Base-by-base conservation (phyloP, 2,329 filamentous ascomycete genomes). In the Trichophyton mentagrophytes region DNA sequence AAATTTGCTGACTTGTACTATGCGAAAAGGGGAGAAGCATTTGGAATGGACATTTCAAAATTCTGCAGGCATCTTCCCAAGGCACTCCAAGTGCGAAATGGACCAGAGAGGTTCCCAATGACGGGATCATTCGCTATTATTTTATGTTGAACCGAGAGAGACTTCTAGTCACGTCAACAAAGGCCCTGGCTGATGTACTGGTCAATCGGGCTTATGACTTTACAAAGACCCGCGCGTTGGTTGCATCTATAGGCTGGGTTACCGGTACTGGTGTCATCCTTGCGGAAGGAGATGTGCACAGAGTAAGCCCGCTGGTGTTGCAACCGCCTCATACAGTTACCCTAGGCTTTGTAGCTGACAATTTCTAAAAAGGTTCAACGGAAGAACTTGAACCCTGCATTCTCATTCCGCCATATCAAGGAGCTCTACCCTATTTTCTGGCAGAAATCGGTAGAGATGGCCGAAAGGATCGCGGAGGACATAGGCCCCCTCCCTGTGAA, bases 261-360 rank as follows among this genome's bases (percentile, higher is more conserved):
- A 66, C 76, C 1, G 77, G 77, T 0, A 66, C 74, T 57, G 77
- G 77, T 0, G 38, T 79, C 9, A 74, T 96, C 42, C 77, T 96
- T 9, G 88, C 89, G 1, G 91, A 96, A 73, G 91, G 91, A n/a
- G 88, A 95, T 11, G 88, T 91, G 68, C 92, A 96, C 72, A 93
- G 87, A 75, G 77, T 82, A 67, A 15, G 64, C 20, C 13, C 11
- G 22, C 49, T 13, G 13, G 3, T 22, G 20, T 33, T 44, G 7
- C n/a, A 30, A 15, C n/a, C 27, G 17, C 20, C 30, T 11, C 40
- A 53, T 33, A n/a, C 42, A 6, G 20, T 8, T 15, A 13, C 38
- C 20, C 7, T 8, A 20, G 27, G 1, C 11, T 7, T 15, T 22
- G n/a, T 42, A 15, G n/a, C 17, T 47, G 17, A 47, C 9, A 9